Base-by-base conservation (phyloP, 768 basidiomycete species). In the Cantharellus cinnabarinus region DNA sequence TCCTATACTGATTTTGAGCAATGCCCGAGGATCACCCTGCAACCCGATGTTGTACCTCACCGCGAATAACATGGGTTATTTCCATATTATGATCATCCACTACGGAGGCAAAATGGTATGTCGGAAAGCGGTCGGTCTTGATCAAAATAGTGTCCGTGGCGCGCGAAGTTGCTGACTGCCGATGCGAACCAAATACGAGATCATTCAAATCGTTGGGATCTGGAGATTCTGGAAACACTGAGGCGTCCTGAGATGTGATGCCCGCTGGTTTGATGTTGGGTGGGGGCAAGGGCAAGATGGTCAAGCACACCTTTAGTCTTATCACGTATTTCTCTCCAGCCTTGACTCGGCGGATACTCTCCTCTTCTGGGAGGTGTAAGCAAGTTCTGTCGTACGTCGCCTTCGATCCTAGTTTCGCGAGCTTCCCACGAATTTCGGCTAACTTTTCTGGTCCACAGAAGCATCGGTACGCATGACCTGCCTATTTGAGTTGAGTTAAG, bases 51-150 rank as follows among this genome's bases (percentile, higher is more conserved):
- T 74, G 38, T 59, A 83, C 91, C 77, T 97, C 93, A 56, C 95
- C 95, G 37, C 95, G 80, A 1, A 98, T 71, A 3, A 98, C 93
- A 70, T 98, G 95, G 0, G 90, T 89, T 34, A 99, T 89, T 0
- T 82, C 83, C 95, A 99, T 99, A 65, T 83, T 80, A 65, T 90
- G 81, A 70, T 99, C 95, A 64, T 99, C 95, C 0, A 94, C 89
- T 0, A 98, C 89, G 29, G 83, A 91, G 0, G 95, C 94, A 3
- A 99, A 77, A 63, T 98, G 95, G 67, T 99, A 99, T 0, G 94
- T 98, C 3, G 95, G 95, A 68, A 85, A 94, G 1, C 79, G 73
- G 68, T 99, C 95, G 0, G 86, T 83, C 69, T 99, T 98, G 61
- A 98, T 74, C 2, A 98, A 72, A 51, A 98, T 79, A 34, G 91